Evolutionary conservation across 2,329 filamentous ascomycete genomes (phyloP).

Genomic region (Calonectria henricotiae): DNA sequence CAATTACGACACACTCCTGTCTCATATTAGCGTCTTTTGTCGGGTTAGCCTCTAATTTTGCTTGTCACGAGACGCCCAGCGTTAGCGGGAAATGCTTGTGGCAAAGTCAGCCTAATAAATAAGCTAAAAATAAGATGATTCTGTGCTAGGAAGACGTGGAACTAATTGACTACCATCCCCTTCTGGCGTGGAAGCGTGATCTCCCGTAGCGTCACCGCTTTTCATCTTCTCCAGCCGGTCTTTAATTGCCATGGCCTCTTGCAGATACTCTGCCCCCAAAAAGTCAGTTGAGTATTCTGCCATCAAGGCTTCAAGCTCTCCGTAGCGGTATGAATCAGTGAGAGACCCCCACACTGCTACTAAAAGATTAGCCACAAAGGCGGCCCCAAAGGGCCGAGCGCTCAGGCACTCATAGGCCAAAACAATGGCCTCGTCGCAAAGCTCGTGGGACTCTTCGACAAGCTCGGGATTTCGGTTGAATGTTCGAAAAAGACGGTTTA

Average conservation of each 20-base stretch:
- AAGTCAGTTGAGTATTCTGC: background rate
- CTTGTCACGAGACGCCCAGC: background rate
- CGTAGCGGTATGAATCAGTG: background rate
- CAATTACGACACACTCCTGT: background rate
- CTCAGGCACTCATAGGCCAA: conserved; percentile 36
- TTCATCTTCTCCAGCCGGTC: background rate
- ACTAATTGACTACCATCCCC: no score
- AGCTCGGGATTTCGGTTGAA: background rate
- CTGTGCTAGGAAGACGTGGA: no score
- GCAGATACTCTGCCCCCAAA: background rate
- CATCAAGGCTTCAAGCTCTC: background rate
- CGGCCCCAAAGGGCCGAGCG: conserved; percentile 42
- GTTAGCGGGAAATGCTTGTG: no score
- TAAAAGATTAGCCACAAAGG: conserved; percentile 39
- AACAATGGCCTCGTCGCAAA: conserved; percentile 32
- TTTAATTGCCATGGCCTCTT: background rate
- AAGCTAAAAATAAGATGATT: no score
- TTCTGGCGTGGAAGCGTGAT: background rate
- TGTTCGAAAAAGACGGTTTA: background rate
- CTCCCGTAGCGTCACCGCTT: background rate
- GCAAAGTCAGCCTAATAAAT: no score
- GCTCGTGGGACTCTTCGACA: background rate
- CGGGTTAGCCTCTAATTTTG: background rate
- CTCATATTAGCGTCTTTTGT: background rate
- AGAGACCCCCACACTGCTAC: conserved; percentile 38